Percentiles rank a stretch among this genome's conserved stretches.
Conservation (phyloP, 208 protist genomes). For the Trypanosoma lewisi region DNA sequence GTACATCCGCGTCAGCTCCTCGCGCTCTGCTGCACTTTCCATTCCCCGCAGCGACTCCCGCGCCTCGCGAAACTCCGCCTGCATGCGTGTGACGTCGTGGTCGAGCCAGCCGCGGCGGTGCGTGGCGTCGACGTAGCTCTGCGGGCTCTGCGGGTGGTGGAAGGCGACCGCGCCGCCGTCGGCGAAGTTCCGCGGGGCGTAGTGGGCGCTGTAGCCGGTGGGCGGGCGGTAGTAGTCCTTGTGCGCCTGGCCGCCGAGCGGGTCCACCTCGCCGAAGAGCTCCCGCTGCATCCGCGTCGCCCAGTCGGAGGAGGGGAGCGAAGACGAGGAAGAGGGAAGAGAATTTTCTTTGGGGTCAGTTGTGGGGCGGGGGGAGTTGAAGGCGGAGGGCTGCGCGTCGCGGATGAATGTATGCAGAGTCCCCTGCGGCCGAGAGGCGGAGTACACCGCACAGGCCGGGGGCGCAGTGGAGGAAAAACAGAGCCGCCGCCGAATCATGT, state of each 20-base stretch:
- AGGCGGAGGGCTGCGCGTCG: conserved; percentile 21
- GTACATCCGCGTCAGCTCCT: conserved; percentile 22
- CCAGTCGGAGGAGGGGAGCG: conserved; percentile 37
- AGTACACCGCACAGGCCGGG: not conserved
- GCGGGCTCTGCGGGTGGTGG: conserved; percentile 38
- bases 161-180: conserved; percentile 64
- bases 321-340: not conserved
- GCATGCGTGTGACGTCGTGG: conserved; percentile 52
- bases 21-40: conserved; percentile 33
- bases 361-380: not conserved
- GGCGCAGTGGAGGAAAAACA: not conserved
- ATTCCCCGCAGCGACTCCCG: conserved; percentile 39
- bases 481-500: conserved; percentile 26
- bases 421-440: conserved; percentile 4
- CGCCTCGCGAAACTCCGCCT: conserved; percentile 24
- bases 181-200: conserved; percentile 85
- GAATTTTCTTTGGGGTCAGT: not conserved
- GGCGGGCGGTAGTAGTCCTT: conserved; percentile 86
- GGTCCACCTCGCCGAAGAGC: conserved; percentile 65
- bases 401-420: conserved; percentile 55
- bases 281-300: conserved; percentile 70
- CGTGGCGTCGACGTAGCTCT: conserved; percentile 43
- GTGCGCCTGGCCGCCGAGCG: conserved; percentile 73
- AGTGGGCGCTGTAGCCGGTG: conserved; percentile 72
- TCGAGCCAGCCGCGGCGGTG: conserved; percentile 47